Base-by-base conservation (phyloP, 192 early-diverging fungal genomes). In the Backusella parvicylindrica region DNA sequence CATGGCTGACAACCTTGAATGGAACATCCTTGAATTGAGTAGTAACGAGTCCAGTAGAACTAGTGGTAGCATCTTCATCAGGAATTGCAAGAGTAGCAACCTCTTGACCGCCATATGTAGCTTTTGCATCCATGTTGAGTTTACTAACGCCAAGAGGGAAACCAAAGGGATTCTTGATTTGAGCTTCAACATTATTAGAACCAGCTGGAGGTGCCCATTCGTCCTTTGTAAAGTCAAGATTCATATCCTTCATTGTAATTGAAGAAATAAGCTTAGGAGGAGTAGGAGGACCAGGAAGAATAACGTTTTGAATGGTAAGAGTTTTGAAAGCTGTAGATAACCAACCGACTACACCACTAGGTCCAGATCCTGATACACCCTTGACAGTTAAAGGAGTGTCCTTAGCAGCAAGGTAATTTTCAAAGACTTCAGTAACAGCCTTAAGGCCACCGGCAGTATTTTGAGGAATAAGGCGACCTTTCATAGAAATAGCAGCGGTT, bases 391-490 rank as follows among this genome's bases (percentile, higher is more conserved):
- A 30, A 47, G 36, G 1, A 13, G 81, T 40, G 31, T 79, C 73
- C 26, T 79, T 35, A 49, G 82, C 85, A 56, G 70, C 70, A 37
- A 89, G 79, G 63, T 85, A 89, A 30, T 86, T 79, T 26, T 83
- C 84, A 73, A 89, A 89, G 12, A 89, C 66, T 6, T 77, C 73
- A 21, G 74, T 81, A 66, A 89, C 79, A 26, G 88, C 85, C 16
- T 70, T 75, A 66, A 88, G 78, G 31, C 74, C 83, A 4, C 72
- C 80, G 28, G 79, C 66, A 36, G 76, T 77, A 28, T 72, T 78
- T 77, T 89, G 89, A 26, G 82, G 82, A 33, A 82, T 37, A 74
- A 91, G 76, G 15, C 76, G 81, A 73, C 89, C 89, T 8, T 80
- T 78, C 75, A 91, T 72, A 40, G 78, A 66, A 16, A 89, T 73